Evolutionary conservation across 2,329 filamentous ascomycete species (phyloP).

Genomic region (Xylaria sp.): DNA sequence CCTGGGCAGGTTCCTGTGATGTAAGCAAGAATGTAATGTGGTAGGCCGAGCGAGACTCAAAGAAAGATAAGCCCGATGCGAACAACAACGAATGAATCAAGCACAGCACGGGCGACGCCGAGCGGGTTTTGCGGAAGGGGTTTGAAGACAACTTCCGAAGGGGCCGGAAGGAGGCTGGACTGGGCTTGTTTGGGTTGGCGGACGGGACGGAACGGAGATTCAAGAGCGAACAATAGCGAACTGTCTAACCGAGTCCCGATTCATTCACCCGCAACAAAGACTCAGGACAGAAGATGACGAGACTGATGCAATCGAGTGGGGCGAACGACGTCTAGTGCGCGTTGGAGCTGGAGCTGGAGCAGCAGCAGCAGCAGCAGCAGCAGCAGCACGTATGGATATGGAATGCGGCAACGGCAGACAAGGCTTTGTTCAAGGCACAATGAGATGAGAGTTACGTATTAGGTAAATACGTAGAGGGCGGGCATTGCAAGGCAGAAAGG

Average conservation of each 20-base stretch:
- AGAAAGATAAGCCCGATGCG: background rate
- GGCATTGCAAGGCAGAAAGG: background rate
- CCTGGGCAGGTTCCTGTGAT: background rate
- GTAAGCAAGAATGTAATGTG: background rate
- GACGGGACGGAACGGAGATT: background rate
- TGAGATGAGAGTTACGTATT: background rate
- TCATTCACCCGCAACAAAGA: constrained; percentile 9
- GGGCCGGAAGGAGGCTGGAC: background rate
- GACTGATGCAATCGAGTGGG: constrained; percentile 19
- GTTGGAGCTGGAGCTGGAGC: background rate
- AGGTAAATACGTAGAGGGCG: no score
- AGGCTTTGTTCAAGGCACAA: background rate
- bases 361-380: no score
- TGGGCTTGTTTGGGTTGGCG: no score
- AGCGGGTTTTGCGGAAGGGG: no score
- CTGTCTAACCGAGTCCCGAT: background rate
- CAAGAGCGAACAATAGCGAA: background rate
- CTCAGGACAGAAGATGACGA: constrained; percentile 14
- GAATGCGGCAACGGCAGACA: background rate
- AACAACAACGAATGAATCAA: background rate
- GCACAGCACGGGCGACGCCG: background rate
- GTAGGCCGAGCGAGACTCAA: background rate
- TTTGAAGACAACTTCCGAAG: constrained; percentile 6
- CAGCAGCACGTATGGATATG: background rate
- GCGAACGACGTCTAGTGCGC: background rate